Conservation (phyloP, 805 yeast species). For the Hanseniaspora pseudoguilliermondii region DNA sequence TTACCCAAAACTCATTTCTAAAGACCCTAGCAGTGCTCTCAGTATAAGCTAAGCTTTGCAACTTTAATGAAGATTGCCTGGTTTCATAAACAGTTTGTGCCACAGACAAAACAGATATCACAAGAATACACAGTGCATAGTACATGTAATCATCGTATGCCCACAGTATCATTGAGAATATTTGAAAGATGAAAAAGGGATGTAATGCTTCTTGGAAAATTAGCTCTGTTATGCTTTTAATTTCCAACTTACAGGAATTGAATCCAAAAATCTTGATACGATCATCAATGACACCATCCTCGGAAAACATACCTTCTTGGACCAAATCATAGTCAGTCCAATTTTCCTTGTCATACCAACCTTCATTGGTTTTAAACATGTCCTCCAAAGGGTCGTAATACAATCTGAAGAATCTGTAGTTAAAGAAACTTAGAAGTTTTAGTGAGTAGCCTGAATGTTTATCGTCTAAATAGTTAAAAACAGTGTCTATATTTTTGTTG, state of each 20-base stretch:
- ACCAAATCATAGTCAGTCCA: constrained; percentile 54
- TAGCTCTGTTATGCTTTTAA: constrained; percentile 51
- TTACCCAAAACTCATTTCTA: constrained; percentile 89
- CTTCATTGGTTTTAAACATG: constrained; percentile 65
- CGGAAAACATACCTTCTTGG: constrained; percentile 56
- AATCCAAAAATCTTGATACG: constrained; percentile 63
- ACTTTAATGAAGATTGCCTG: constrained; percentile 52
- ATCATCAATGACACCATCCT: constrained; percentile 41
- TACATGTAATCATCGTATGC: constrained; percentile 82
- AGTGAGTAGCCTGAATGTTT: constrained; percentile 32
- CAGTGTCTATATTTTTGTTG: constrained; percentile 58
- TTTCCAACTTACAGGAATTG: constrained; percentile 63
- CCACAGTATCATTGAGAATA: constrained; percentile 86
- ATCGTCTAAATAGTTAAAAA: constrained; percentile 30
- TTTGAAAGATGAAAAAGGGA: constrained; percentile 91
- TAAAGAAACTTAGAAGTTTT: constrained; percentile 57
- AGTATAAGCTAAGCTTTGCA: constrained; percentile 60
- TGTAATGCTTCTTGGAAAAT: constrained; percentile 80
- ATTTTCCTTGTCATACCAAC: constrained; percentile 63
- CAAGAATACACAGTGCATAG: constrained; percentile 82
- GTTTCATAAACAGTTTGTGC: constrained; percentile 79
- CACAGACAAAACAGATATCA: constrained; percentile 73
- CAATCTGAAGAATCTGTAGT: constrained; percentile 71
- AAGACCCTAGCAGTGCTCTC: constrained; percentile 77
- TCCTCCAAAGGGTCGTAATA: constrained; percentile 81